Percentiles rank a stretch among this genome's conserved stretches.
These are phyloP conservation scores for Trametes punicea DNA, from an alignment of 768 basidiomycete species.

Conservation along the genomic window DNA sequence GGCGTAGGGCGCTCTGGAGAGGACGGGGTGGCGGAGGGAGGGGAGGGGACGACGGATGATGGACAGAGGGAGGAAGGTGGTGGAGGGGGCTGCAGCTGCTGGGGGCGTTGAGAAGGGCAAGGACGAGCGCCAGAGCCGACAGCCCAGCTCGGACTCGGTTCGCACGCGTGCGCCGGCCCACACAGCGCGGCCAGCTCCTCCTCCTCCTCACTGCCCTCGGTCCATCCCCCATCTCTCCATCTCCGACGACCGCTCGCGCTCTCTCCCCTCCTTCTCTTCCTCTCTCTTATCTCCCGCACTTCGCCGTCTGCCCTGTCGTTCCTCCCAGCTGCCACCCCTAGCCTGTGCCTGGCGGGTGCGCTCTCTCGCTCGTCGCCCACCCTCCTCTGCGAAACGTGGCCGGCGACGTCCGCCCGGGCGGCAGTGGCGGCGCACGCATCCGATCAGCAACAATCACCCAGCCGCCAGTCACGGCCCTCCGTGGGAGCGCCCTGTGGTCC, in stretches of 20 bases:
- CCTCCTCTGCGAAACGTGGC: neutral
- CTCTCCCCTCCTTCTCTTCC: slow-evolving; percentile 7
- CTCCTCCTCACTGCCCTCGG: slow-evolving; percentile 27
- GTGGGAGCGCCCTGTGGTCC: slow-evolving; percentile 18
- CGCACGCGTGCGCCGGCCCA: slow-evolving; percentile 38
- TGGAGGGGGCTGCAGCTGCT: slow-evolving; percentile 18
- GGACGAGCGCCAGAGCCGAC: slow-evolving; percentile 36
- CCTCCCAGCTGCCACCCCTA: neutral
- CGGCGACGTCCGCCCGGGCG: slow-evolving; percentile 12
- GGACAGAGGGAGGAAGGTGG: slow-evolving; percentile 28
- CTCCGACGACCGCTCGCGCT: slow-evolving; percentile 1
- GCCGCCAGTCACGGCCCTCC: slow-evolving; percentile 6
- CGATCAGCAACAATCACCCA: slow-evolving; percentile 15
- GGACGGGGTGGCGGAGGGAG: slow-evolving; percentile 20
- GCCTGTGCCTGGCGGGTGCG: no score
- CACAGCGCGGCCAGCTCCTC: slow-evolving; percentile 25
- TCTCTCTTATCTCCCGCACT: neutral
- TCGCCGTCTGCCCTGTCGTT: neutral
- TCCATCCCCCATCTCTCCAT: slow-evolving; percentile 23
- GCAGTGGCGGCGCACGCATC: slow-evolving; percentile 15
- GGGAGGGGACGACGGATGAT: slow-evolving; percentile 21
- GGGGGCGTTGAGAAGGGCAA: slow-evolving; percentile 33
- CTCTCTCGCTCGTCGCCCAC: slow-evolving; percentile 1
- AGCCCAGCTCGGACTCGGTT: slow-evolving; percentile 34
- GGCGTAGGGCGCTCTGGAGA: slow-evolving; percentile 19